Evolutionary conservation across 352 stramenopile species (phyloP).

Genomic region (Phytophthora fragariae): DNA sequence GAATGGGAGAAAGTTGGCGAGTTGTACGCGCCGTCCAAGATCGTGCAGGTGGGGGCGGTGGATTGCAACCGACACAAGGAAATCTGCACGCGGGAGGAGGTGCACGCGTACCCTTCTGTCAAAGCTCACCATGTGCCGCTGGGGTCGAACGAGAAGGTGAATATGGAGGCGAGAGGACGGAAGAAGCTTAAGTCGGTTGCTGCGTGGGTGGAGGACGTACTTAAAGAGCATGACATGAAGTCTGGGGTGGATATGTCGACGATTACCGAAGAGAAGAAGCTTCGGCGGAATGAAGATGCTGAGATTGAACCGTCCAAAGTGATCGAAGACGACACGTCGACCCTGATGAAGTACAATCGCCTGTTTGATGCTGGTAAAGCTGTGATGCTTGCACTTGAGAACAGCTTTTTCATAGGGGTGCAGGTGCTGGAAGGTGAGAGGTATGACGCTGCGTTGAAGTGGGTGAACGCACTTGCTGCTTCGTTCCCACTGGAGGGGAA

Average conservation of each 20-base stretch:
- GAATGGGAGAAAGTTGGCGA: slow-evolving; percentile 69
- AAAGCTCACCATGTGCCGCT: slow-evolving; percentile 71
- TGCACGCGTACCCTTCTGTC: slow-evolving; percentile 64
- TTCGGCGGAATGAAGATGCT: slow-evolving; percentile 50
- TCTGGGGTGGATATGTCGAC: slow-evolving; percentile 45
- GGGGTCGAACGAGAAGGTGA: slow-evolving; percentile 29
- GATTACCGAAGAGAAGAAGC: slow-evolving; percentile 43
- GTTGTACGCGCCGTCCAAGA: slow-evolving; percentile 56
- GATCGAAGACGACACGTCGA: slow-evolving; percentile 27
- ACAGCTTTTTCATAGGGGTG: slow-evolving; percentile 69
- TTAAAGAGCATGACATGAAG: slow-evolving; percentile 51
- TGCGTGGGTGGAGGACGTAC: slow-evolving; percentile 61
- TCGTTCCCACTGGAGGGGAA: slow-evolving; percentile 74
- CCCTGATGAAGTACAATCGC: slow-evolving; percentile 64
- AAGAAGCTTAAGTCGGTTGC: slow-evolving; percentile 56
- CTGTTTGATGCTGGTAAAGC: slow-evolving; percentile 65
- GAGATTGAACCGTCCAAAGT: slow-evolving; percentile 30
- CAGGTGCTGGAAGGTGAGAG: slow-evolving; percentile 56
- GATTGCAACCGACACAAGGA: slow-evolving; percentile 63
- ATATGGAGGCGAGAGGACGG: slow-evolving; percentile 30
- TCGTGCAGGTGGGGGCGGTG: slow-evolving; percentile 66
- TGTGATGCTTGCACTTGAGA: slow-evolving; percentile 66
- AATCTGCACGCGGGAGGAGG: slow-evolving; percentile 57
- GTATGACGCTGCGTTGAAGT: slow-evolving; percentile 62
- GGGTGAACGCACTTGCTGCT: slow-evolving; percentile 53